These are phyloP conservation scores for Nicotiana rustica DNA, from an alignment of 305 asterid species.

Conservation along the genomic window DNA sequence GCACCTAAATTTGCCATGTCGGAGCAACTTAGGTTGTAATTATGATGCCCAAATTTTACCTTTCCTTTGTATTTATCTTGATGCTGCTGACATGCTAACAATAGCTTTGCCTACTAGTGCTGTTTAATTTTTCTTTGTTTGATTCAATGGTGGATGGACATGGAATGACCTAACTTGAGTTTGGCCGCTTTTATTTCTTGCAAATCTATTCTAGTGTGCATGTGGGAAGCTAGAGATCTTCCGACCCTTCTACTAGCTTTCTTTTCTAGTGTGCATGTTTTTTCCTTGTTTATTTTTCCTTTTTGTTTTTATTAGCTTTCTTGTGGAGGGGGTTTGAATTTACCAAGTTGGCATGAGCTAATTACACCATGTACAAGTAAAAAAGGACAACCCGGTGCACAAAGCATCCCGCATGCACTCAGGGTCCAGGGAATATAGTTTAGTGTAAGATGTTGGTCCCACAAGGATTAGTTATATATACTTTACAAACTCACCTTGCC, in stretches of 20 bases:
- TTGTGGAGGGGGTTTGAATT: background rate
- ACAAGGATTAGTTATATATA: background rate
- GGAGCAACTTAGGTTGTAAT: background rate
- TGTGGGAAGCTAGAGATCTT: background rate
- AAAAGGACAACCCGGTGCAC: too few relatives aligned
- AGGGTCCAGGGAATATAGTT: background rate
- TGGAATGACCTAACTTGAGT: slow-evolving; percentile 13
- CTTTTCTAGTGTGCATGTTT: background rate
- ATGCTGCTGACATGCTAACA: background rate
- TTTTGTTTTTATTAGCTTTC: background rate
- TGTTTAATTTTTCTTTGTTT: background rate
- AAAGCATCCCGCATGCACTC: too few relatives aligned
- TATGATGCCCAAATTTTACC: background rate
- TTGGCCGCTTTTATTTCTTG: slow-evolving; percentile 3
- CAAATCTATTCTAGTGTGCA: slow-evolving; percentile 11
- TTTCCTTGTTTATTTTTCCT: background rate
- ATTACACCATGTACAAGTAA: background rate
- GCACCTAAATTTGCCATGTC: too few relatives aligned
- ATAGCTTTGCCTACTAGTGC: background rate
- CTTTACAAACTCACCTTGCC: background rate
- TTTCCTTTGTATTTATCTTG: background rate
- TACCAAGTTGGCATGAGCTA: background rate
- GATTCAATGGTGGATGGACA: background rate
- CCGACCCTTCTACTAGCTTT: background rate
- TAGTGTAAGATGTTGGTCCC: background rate